These are phyloP conservation scores for Rosa lucieae DNA, from an alignment of 306 rosid genomes.

Conservation along the genomic window DNA sequence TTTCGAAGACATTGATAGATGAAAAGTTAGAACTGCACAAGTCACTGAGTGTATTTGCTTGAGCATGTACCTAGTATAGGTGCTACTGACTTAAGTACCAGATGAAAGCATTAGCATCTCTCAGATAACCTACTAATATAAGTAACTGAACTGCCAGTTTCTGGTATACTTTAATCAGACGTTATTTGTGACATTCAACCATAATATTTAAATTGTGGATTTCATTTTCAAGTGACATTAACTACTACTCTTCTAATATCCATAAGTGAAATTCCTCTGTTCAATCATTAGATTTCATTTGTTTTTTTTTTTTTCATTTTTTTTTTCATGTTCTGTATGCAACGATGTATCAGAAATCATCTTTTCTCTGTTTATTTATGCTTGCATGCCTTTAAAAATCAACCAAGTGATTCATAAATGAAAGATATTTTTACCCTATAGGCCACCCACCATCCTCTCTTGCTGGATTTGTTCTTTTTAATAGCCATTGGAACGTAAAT, in stretches of 20 bases:
- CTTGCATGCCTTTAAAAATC: background rate
- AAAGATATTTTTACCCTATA: background rate
- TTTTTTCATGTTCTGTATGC: background rate
- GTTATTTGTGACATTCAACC: background rate
- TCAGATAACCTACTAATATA: background rate
- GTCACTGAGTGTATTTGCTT: background rate
- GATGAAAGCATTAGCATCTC: background rate
- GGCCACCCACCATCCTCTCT: background rate
- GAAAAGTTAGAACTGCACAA: slow-evolving; percentile 1
- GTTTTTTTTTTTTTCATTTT: background rate
- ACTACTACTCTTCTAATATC: background rate
- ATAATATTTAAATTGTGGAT: no score
- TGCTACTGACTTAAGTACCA: background rate
- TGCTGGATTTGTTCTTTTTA: background rate
- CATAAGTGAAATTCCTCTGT: background rate
- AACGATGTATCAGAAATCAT: background rate
- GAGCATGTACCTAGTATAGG: background rate
- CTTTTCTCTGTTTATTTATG: background rate
- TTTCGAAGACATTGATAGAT: background rate
- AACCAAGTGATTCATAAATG: background rate
- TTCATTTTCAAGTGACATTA: background rate
- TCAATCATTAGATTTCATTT: background rate
- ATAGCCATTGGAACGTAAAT: background rate
- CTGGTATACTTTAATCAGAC: background rate
- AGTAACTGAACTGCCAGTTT: background rate